These are phyloP conservation scores for Ceratorhiza oryzae-sativae DNA, from an alignment of 1,284 basidiomycete genomes.

Conservation along the genomic window DNA sequence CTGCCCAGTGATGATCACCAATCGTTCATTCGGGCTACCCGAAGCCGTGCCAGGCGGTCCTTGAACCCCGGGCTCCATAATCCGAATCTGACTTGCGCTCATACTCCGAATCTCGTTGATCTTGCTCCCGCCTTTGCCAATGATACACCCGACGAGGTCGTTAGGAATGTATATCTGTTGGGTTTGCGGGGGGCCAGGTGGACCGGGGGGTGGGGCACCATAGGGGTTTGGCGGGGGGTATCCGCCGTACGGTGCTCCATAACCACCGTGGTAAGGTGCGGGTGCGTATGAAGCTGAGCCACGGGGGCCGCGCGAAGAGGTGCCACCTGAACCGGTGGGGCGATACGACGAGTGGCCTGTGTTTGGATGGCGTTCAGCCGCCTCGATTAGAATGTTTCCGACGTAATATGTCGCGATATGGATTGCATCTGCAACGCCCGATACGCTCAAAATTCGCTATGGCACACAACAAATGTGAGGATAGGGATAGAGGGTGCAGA, in stretches of 20 bases:
- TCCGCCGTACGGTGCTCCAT: constrained; percentile 42
- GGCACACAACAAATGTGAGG: constrained; percentile 1
- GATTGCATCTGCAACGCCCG: constrained; percentile 99
- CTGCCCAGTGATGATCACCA: constrained; percentile 94
- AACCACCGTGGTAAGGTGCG: constrained; percentile 45
- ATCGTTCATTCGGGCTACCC: constrained; percentile 80
- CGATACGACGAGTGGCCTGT: constrained; percentile 55
- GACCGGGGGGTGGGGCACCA: constrained; percentile 45
- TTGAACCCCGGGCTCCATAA: constrained; percentile 95
- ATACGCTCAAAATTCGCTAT: constrained; percentile 95
- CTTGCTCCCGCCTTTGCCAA: constrained; percentile 97
- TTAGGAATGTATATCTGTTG: constrained; percentile 99
- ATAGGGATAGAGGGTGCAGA: neutral
- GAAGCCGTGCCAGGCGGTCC: constrained; percentile 59
- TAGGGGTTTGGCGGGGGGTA: constrained; percentile 48
- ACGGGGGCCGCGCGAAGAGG: constrained; percentile 38
- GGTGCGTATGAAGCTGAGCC: constrained; percentile 64
- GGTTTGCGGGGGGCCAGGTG: constrained; percentile 77
- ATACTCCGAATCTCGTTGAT: constrained; percentile 98
- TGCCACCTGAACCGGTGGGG: constrained; percentile 48
- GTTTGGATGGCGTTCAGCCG: constrained; percentile 72
- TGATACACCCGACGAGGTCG: constrained; percentile 96
- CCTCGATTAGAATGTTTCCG: constrained; percentile 95
- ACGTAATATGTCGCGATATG: constrained; percentile 99
- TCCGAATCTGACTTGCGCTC: constrained; percentile 95